Percentiles rank a stretch among this genome's conserved stretches.
These are phyloP conservation scores for Tilletia indica DNA, from an alignment of 1,284 basidiomycete species.

Conservation along the genomic window DNA sequence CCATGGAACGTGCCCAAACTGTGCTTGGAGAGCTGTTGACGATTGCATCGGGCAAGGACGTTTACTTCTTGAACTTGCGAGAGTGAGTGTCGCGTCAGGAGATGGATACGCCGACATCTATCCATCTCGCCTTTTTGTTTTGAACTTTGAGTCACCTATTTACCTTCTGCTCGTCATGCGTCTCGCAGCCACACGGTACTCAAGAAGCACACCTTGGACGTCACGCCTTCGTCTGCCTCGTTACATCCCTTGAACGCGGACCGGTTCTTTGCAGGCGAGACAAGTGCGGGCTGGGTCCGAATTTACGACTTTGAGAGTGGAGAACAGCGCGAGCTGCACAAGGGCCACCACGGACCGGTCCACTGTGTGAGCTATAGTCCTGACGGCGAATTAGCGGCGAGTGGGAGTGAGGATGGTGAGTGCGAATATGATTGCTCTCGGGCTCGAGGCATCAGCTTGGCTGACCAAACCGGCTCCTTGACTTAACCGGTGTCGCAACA, in stretches of 20 bases:
- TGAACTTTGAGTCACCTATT: background rate
- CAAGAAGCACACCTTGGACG: slow-evolving; percentile 36
- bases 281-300: slow-evolving; percentile 90
- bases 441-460: background rate
- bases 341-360: slow-evolving; percentile 96
- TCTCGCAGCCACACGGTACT: slow-evolving; percentile 58
- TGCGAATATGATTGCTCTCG: background rate
- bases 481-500: slow-evolving; percentile 47
- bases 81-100: slow-evolving; percentile 45
- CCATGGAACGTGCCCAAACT: slow-evolving; percentile 77
- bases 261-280: slow-evolving; percentile 87
- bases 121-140: background rate
- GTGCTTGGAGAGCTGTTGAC: slow-evolving; percentile 79
- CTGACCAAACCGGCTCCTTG: slow-evolving; percentile 10
- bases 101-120: background rate
- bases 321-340: slow-evolving; percentile 83
- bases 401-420: slow-evolving; percentile 72
- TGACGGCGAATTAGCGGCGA: slow-evolving; percentile 97
- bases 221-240: slow-evolving; percentile 79
- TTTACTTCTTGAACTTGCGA: slow-evolving; percentile 69
- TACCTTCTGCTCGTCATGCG: slow-evolving; percentile 60
- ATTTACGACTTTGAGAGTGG: slow-evolving; percentile 84
- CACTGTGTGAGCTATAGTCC: slow-evolving; percentile 91
- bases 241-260: slow-evolving; percentile 85
- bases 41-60: slow-evolving; percentile 85